Evolutionary conservation across 2,329 filamentous ascomycete genomes (phyloP).

Genomic region (Plectosphaerella sp.): DNA sequence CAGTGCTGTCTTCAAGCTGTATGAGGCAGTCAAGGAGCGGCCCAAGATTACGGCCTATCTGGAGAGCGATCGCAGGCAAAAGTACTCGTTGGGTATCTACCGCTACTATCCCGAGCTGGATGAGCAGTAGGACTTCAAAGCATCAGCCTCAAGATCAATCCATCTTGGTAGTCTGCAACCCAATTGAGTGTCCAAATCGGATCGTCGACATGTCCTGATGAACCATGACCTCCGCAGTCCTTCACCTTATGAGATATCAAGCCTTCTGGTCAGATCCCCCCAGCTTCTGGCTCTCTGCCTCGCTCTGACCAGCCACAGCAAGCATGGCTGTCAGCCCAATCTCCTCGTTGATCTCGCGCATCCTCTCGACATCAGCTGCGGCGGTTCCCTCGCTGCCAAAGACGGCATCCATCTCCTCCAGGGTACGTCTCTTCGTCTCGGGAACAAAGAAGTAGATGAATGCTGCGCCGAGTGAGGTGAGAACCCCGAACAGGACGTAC

Average conservation of each 20-base stretch:
- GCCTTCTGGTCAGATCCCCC: too few species aligned
- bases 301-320: neutral
- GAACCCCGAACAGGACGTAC: constrained; percentile 55
- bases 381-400: constrained; percentile 50
- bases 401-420: constrained; percentile 51
- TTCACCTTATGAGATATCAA: too few species aligned
- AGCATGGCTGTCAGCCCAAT: constrained; percentile 54
- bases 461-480: constrained; percentile 40
- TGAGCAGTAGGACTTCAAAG: constrained; percentile 17
- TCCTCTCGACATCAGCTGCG: constrained; percentile 62
- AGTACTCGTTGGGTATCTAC: constrained; percentile 64
- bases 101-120: constrained; percentile 72
- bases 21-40: constrained; percentile 57
- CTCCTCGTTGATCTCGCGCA: constrained; percentile 68
- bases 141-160: too few species aligned
- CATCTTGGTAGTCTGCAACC: too few species aligned
- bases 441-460: constrained; percentile 51
- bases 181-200: too few species aligned
- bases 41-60: constrained; percentile 66
- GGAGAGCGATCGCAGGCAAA: constrained; percentile 55
- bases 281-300: neutral
- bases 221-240: too few species aligned
- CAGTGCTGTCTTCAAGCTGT: constrained; percentile 57
- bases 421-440: constrained; percentile 49
- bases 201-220: too few species aligned